These are phyloP conservation scores for Epichloe baconii DNA, from an alignment of 2,329 filamentous ascomycete genomes.

Conservation along the genomic window DNA sequence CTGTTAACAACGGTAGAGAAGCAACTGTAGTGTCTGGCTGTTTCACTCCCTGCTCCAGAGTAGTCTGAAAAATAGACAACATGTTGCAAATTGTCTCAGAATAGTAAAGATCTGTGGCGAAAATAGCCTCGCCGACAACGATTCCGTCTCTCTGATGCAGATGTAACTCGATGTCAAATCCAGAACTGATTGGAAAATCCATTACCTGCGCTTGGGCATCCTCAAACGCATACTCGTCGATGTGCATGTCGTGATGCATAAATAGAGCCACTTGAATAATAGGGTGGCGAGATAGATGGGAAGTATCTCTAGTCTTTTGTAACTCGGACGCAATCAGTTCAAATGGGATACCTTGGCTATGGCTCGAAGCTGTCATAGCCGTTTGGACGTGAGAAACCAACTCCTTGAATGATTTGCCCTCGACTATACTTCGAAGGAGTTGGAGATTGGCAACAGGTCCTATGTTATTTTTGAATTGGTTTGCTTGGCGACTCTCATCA, in stretches of 20 bases:
- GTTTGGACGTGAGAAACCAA: background rate
- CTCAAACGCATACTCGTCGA: background rate
- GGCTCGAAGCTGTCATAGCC: background rate
- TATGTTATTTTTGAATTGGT: conserved; percentile 5
- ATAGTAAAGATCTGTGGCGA: background rate
- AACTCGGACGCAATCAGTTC: background rate
- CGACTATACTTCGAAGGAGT: conserved; percentile 7
- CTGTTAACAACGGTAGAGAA: background rate
- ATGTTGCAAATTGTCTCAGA: background rate
- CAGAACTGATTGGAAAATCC: background rate
- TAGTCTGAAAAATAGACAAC: background rate
- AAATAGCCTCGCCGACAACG: background rate
- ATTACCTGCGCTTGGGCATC: background rate
- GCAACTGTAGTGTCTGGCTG: background rate
- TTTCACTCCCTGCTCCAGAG: background rate
- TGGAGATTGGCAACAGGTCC: conserved; percentile 4
- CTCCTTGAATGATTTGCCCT: background rate
- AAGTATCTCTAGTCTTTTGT: too few relatives aligned
- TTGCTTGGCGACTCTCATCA: conserved; percentile 9
- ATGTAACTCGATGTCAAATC: conserved; percentile 1
- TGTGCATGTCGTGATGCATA: background rate
- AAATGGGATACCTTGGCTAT: background rate
- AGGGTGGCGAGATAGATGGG: background rate
- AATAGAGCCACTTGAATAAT: background rate
- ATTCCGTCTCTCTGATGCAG: background rate